These are phyloP conservation scores for Houttuynia cordata DNA, from an alignment of 164 flowering plant species.

Conservation along the genomic window DNA sequence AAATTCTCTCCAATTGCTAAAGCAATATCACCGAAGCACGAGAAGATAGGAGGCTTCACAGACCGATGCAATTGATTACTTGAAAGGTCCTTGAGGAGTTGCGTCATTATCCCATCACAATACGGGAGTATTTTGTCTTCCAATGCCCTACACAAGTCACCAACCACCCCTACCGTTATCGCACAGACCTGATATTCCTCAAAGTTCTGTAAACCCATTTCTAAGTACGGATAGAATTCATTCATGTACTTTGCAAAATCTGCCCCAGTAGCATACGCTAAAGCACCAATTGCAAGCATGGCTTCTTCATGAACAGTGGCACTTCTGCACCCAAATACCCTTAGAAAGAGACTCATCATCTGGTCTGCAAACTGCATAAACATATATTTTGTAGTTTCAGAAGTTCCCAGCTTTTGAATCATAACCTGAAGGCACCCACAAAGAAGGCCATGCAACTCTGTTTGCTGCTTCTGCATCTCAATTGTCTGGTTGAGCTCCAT, in stretches of 20 bases:
- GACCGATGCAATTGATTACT: slow-evolving; percentile 52
- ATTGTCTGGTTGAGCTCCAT: slow-evolving; percentile 47
- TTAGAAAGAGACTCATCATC: slow-evolving; percentile 45
- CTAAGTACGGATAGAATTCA: slow-evolving; percentile 44
- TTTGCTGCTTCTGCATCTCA: slow-evolving; percentile 34
- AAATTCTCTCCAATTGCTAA: slow-evolving; percentile 55
- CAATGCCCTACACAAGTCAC: slow-evolving; percentile 50
- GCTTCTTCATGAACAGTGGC: slow-evolving; percentile 63
- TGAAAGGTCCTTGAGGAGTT: slow-evolving; percentile 50
- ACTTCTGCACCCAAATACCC: slow-evolving; percentile 44
- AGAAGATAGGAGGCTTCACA: slow-evolving; percentile 56
- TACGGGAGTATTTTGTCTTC: slow-evolving; percentile 49
- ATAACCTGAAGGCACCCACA: slow-evolving; percentile 57
- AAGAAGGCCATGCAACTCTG: slow-evolving; percentile 51
- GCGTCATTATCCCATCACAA: slow-evolving; percentile 57
- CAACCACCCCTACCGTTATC: slow-evolving; percentile 51
- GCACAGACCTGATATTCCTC: slow-evolving; percentile 67
- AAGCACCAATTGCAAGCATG: slow-evolving; percentile 60
- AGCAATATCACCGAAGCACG: slow-evolving; percentile 58
- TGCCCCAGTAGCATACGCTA: slow-evolving; percentile 41
- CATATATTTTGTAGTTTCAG: slow-evolving; percentile 30
- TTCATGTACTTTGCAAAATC: slow-evolving; percentile 46
- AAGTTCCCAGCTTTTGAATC: slow-evolving; percentile 43
- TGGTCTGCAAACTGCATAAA: slow-evolving; percentile 51
- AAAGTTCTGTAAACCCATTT: slow-evolving; percentile 60